Evolutionary conservation across 495 filamentous ascomycete species (phyloP).

Genomic region (Aspergillus asperescens): DNA sequence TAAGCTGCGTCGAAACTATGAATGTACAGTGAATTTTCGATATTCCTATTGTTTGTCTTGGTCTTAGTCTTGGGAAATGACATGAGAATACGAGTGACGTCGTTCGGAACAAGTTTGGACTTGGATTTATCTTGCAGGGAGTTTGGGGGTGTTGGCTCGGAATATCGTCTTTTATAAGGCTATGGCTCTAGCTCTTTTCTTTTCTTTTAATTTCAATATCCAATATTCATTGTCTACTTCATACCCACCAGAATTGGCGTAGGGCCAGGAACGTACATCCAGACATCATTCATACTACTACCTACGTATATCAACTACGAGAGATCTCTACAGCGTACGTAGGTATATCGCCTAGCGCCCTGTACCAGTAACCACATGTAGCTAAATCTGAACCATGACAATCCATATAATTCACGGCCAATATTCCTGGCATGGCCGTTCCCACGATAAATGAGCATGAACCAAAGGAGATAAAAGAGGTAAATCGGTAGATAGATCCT

Average conservation of each 20-base stretch:
- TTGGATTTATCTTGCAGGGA: conserved; percentile 21
- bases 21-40: conserved; percentile 23
- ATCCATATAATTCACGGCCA: background rate
- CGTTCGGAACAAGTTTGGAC: conserved; percentile 5
- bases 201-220: background rate
- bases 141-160: conserved; percentile 20
- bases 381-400: background rate
- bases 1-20: background rate
- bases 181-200: too few relatives aligned
- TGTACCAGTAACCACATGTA: background rate
- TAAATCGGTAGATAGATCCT: background rate
- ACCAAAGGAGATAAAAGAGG: background rate
- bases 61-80: background rate
- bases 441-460: background rate
- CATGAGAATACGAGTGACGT: conserved; percentile 15
- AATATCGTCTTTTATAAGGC: background rate
- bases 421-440: background rate
- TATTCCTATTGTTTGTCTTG: background rate
- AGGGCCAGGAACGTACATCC: too few relatives aligned
- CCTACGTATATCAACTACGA: too few relatives aligned
- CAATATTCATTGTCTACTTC: background rate
- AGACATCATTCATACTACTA: too few relatives aligned
- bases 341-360: too few relatives aligned
- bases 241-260: background rate
- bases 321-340: too few relatives aligned